Conservation (phyloP, 148 eudicot species). For the Vaccinium darrowii region DNA sequence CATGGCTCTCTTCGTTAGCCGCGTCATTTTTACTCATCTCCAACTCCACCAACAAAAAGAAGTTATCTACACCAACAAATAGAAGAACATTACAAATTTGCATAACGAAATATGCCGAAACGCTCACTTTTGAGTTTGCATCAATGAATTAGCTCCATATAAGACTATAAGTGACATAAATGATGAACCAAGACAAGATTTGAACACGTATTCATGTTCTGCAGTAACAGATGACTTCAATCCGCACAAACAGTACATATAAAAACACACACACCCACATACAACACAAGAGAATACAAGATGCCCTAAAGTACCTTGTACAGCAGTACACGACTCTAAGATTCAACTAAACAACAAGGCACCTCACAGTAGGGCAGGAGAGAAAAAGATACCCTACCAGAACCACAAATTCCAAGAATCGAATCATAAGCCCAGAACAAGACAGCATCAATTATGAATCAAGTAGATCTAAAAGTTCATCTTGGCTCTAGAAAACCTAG, state of each 20-base stretch:
- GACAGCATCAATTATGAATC: conserved; percentile 17
- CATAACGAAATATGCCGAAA: not conserved
- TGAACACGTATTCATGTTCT: not conserved
- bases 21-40: conserved; percentile 19
- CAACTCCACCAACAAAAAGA: conserved; percentile 26
- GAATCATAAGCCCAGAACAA: not conserved
- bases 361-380: not conserved
- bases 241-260: not conserved
- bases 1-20: conserved; percentile 19
- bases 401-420: not conserved
- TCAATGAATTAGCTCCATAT: conserved; percentile 2
- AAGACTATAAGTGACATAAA: not conserved
- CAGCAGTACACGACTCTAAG: not conserved
- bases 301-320: not conserved
- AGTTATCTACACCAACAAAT: conserved; percentile 25
- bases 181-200: not conserved
- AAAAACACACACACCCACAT: not conserved
- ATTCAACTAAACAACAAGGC: not conserved
- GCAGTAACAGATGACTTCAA: not conserved
- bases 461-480: not conserved
- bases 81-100: not conserved
- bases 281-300: not conserved
- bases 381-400: conserved; percentile 4
- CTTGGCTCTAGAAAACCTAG: not conserved
- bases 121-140: not conserved